These are phyloP conservation scores for Leucosporidium yakuticum DNA, from an alignment of 768 basidiomycete genomes.

Conservation along the genomic window DNA sequence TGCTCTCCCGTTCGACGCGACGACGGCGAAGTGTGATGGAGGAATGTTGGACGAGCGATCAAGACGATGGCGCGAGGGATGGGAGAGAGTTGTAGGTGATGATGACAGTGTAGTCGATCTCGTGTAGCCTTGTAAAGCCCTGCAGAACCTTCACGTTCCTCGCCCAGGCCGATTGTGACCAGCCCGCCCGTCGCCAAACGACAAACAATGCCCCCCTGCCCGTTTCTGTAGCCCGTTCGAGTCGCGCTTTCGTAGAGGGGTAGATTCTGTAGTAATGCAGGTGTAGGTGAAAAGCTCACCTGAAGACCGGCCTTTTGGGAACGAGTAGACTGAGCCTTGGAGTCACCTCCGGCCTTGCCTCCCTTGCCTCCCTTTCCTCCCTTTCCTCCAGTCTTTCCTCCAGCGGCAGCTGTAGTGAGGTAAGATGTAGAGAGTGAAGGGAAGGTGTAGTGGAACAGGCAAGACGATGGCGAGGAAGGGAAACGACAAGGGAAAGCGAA, in stretches of 20 bases:
- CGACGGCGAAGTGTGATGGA: not conserved
- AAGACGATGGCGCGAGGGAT: not conserved
- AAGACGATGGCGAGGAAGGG: not conserved
- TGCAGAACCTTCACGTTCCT: not conserved
- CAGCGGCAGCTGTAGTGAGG: conserved; percentile 5
- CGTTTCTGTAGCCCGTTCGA: not conserved
- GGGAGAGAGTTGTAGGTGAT: not conserved
- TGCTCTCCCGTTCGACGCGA: not conserved
- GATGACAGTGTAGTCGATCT: too few relatives aligned
- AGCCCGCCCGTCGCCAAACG: not conserved
- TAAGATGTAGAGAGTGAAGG: not conserved
- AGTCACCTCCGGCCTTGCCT: conserved; percentile 43
- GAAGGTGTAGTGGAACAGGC: too few relatives aligned
- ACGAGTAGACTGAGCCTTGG: conserved; percentile 45
- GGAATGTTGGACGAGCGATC: not conserved
- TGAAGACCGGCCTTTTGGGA: conserved; percentile 84
- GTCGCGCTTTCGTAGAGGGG: not conserved
- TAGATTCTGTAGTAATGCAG: conserved; percentile 13
- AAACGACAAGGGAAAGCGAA: not conserved
- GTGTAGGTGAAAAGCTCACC: conserved; percentile 48
- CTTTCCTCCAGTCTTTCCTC: conserved; percentile 40
- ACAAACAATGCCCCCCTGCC: conserved; percentile 6
- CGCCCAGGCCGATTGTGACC: not conserved
- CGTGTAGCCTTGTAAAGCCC: not conserved
- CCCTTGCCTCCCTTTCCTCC: conserved; percentile 45